A percentile compares a stretch with the other conserved stretches of the same genome.
Conservation (phyloP, 2,329 filamentous ascomycete species). For the Biscogniauxia sp. region DNA sequence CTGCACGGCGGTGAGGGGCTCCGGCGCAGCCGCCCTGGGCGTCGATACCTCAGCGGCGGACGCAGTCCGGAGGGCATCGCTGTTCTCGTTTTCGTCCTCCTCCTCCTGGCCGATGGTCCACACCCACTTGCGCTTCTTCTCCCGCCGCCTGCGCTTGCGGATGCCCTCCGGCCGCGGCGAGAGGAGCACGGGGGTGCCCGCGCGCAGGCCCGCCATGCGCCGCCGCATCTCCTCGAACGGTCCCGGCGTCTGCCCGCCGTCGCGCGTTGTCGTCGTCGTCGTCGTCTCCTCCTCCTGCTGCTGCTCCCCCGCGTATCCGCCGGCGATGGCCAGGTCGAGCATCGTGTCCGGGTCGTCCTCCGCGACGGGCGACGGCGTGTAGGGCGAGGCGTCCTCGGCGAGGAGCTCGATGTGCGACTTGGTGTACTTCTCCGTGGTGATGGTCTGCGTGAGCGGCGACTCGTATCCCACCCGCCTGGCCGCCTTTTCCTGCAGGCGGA, state of each 20-base stretch:
- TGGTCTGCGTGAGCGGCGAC: conserved; percentile 61
- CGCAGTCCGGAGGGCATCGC: conserved; percentile 39
- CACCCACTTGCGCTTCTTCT: conserved; percentile 63
- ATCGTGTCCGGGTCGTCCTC: conserved; percentile 40
- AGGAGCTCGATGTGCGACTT: conserved; percentile 64
- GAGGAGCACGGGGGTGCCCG: conserved; percentile 41
- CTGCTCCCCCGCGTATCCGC: conserved; percentile 24
- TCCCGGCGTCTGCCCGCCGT: conserved; percentile 61
- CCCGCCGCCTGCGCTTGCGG: conserved; percentile 53
- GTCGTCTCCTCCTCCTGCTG: conserved; percentile 34
- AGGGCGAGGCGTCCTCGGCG: conserved; percentile 53
- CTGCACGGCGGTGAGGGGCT: conserved; percentile 23
- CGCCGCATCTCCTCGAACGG: conserved; percentile 63
- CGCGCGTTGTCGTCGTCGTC: conserved; percentile 38
- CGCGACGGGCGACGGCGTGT: conserved; percentile 37
- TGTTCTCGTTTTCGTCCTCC: conserved; percentile 38
- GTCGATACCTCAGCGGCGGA: conserved; percentile 28
- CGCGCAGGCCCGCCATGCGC: conserved; percentile 49
- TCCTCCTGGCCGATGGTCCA: conserved; percentile 63
- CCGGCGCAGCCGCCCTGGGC: conserved; percentile 16
- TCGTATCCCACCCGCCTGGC: conserved; percentile 60
- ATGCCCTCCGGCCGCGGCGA: conserved; percentile 42
- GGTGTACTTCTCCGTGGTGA: conserved; percentile 60
- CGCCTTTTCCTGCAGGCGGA: conserved; percentile 53
- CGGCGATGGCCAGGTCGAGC: conserved; percentile 44